These are phyloP conservation scores for Phytophthora fragariae DNA, from an alignment of 352 stramenopile genomes.

Conservation along the genomic window DNA sequence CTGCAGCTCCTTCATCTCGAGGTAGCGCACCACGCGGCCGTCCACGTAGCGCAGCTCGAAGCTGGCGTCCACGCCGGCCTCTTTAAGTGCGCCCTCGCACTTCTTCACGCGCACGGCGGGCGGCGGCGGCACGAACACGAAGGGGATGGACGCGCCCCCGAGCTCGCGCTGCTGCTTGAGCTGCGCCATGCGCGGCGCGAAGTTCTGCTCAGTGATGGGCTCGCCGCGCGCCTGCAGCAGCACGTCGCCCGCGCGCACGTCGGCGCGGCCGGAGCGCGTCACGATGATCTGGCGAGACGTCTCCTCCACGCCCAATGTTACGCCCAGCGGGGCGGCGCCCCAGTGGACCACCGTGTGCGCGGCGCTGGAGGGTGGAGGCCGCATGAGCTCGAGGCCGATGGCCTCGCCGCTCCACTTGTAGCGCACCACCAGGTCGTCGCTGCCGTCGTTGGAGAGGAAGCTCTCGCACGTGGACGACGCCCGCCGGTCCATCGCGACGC, in stretches of 20 bases:
- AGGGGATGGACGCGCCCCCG: constrained; percentile 48
- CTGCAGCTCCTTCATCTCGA: constrained; percentile 74
- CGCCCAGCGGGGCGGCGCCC: constrained; percentile 56
- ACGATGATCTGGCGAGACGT: constrained; percentile 74
- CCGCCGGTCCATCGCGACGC: constrained; percentile 3
- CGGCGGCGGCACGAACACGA: constrained; percentile 69
- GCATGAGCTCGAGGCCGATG: constrained; percentile 70
- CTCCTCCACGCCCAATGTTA: constrained; percentile 82
- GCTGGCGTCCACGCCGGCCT: constrained; percentile 57
- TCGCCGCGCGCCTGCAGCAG: constrained; percentile 56
- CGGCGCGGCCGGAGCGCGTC: constrained; percentile 59
- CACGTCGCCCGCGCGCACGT: constrained; percentile 67
- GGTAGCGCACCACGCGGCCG: constrained; percentile 60
- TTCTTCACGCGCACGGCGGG: constrained; percentile 64
- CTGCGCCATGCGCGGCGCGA: constrained; percentile 56
- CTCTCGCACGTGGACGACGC: constrained; percentile 43
- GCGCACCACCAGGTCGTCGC: constrained; percentile 62
- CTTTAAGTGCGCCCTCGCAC: constrained; percentile 49
- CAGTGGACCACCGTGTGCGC: constrained; percentile 48
- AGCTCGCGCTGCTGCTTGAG: constrained; percentile 63
- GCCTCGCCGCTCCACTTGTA: constrained; percentile 63
- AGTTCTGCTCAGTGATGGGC: constrained; percentile 57
- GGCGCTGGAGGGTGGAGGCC: constrained; percentile 27
- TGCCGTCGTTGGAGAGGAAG: constrained; percentile 54
- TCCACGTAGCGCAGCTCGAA: constrained; percentile 77